These are phyloP conservation scores for Didymella pomorum DNA, from an alignment of 2,329 filamentous ascomycete genomes.

Conservation along the genomic window DNA sequence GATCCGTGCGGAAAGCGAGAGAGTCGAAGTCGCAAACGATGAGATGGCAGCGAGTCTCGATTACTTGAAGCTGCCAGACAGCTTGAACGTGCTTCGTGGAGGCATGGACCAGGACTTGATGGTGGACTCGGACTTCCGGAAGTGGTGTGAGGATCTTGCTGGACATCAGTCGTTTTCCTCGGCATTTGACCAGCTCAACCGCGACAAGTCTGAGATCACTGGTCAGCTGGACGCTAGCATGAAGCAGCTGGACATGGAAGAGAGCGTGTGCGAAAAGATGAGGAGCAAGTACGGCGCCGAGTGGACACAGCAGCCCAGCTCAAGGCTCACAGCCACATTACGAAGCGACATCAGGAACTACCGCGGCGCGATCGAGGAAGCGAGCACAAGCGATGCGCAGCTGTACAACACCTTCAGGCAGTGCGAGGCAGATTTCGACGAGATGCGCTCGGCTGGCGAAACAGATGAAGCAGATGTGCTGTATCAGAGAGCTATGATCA, in stretches of 20 bases:
- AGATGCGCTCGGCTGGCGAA: slow-evolving; percentile 91
- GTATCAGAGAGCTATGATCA: slow-evolving; percentile 86
- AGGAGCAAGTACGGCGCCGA: slow-evolving; percentile 93
- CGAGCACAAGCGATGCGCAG: slow-evolving; percentile 83
- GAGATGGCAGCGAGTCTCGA: slow-evolving; percentile 97
- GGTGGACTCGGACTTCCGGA: slow-evolving; percentile 89
- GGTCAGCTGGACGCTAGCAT: slow-evolving; percentile 77
- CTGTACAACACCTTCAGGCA: slow-evolving; percentile 84
- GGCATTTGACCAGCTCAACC: slow-evolving; percentile 80
- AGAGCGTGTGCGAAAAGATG: slow-evolving; percentile 99
- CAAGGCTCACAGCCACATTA: slow-evolving; percentile 84
- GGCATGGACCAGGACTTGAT: slow-evolving; percentile 88
- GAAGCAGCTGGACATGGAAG: slow-evolving; percentile 94
- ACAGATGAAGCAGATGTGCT: slow-evolving; percentile 85
- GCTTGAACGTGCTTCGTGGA: slow-evolving; percentile 89
- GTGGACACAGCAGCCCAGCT: slow-evolving; percentile 97
- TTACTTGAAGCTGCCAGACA: slow-evolving; percentile 88
- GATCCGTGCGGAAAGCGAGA: slow-evolving; percentile 89
- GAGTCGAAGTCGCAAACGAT: slow-evolving; percentile 88
- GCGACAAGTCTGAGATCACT: slow-evolving; percentile 78
- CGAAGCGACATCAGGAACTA: slow-evolving; percentile 88
- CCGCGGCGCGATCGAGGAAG: slow-evolving; percentile 87
- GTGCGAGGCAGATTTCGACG: slow-evolving; percentile 87
- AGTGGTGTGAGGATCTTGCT: slow-evolving; percentile 92
- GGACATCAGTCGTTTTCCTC: slow-evolving; percentile 80